Conservation (phyloP, 208 protist genomes). For the Tritrichomonas foetus region DNA sequence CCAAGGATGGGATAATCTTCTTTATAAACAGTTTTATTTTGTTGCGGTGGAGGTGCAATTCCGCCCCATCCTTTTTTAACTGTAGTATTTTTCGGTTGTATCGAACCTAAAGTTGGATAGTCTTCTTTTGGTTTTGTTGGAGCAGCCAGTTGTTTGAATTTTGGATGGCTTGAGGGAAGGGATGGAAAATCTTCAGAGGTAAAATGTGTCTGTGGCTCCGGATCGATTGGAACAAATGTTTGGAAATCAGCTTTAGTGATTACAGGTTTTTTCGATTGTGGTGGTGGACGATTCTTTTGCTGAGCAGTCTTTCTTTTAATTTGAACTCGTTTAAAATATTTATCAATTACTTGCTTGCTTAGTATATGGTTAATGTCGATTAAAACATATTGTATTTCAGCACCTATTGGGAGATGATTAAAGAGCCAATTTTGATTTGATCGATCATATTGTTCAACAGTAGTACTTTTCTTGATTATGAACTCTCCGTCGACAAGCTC, state of each 20-base stretch:
- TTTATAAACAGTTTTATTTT: too few species aligned
- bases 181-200: background rate
- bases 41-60: too few species aligned
- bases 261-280: background rate
- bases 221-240: background rate
- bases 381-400: background rate
- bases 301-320: background rate
- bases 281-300: background rate
- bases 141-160: background rate
- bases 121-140: background rate
- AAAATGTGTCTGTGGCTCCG: background rate
- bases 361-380: background rate
- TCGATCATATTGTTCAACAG: background rate
- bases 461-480: too few species aligned
- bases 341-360: background rate
- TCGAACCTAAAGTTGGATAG: background rate
- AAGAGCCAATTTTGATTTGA: background rate
- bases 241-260: conserved; percentile 31
- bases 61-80: background rate
- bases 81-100: background rate
- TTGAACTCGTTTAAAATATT: background rate
- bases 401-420: background rate
- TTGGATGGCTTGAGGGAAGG: background rate
- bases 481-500: too few species aligned
- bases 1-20: too few species aligned